Conservation (phyloP, 202 grass and related monocot genomes). For the Panicum virgatum region DNA sequence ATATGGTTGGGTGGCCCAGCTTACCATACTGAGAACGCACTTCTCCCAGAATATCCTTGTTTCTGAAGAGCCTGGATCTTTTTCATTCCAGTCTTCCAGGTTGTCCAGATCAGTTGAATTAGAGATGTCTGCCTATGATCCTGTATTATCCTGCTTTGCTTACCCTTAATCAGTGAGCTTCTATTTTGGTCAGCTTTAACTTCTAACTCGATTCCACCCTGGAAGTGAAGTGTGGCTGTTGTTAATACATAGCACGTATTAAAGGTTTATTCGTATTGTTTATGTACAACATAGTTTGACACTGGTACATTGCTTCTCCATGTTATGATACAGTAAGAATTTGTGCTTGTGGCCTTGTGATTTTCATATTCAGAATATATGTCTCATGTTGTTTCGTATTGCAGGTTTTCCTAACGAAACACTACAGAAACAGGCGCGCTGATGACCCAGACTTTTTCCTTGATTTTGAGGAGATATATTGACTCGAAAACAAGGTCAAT, state of each 20-base stretch:
- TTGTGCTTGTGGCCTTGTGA: background rate
- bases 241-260: slow-evolving; percentile 3
- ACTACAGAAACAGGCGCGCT: slow-evolving; percentile 76
- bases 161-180: background rate
- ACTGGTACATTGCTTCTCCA: slow-evolving; percentile 10
- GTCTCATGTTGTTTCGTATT: slow-evolving; percentile 11
- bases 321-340: slow-evolving; percentile 15
- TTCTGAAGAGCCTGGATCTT: background rate
- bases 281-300: background rate
- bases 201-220: background rate
- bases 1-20: background rate
- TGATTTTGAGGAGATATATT: slow-evolving; percentile 99
- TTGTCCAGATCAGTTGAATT: background rate
- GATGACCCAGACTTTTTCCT: slow-evolving; percentile 80
- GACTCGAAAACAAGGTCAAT: slow-evolving; percentile 91
- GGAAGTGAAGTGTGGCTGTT: background rate
- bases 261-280: background rate
- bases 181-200: background rate
- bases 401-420: slow-evolving; percentile 95
- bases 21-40: background rate
- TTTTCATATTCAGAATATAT: slow-evolving; percentile 19
- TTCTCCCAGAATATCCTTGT: background rate
- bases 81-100: background rate
- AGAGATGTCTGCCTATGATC: background rate
- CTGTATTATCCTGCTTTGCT: background rate